Percentiles rank a stretch among this genome's conserved stretches.
Conservation (phyloP, 2,329 filamentous ascomycete genomes). For the Lecanicillium sp. region DNA sequence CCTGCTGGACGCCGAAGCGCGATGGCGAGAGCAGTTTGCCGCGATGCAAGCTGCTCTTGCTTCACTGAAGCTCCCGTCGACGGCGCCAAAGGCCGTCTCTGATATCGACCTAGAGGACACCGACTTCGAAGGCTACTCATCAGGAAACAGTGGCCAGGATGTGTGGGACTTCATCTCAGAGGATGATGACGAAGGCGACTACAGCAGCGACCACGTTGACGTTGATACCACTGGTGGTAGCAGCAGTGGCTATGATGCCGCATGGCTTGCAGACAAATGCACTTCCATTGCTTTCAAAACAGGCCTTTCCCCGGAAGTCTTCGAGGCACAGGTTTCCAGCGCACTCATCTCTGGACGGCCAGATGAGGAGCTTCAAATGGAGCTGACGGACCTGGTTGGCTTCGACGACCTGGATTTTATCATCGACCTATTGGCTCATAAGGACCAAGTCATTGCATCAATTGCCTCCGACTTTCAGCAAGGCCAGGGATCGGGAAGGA, state of each 20-base stretch:
- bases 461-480: slow-evolving; percentile 24
- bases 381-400: slow-evolving; percentile 81
- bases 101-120: slow-evolving; percentile 53
- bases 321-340: slow-evolving; percentile 70
- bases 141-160: slow-evolving; percentile 63
- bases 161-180: slow-evolving; percentile 91
- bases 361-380: slow-evolving; percentile 86
- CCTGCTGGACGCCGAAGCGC: slow-evolving; percentile 36
- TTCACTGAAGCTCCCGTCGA: slow-evolving; percentile 49
- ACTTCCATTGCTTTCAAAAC: slow-evolving; percentile 56
- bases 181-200: slow-evolving; percentile 55
- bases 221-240: slow-evolving; percentile 21
- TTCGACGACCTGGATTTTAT: slow-evolving; percentile 92
- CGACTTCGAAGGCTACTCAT: slow-evolving; percentile 48
- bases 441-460: slow-evolving; percentile 55
- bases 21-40: slow-evolving; percentile 80
- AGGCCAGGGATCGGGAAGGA: slow-evolving; percentile 32
- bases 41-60: slow-evolving; percentile 83
- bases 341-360: slow-evolving; percentile 59
- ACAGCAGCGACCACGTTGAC: slow-evolving; percentile 59
- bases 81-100: slow-evolving; percentile 27
- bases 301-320: slow-evolving; percentile 59
- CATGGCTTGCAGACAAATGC: slow-evolving; percentile 70
- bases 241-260: slow-evolving; percentile 39
- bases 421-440: slow-evolving; percentile 77